phyloP scores from a whole-genome alignment of 2,329 filamentous ascomycete species.

The Sporothrix variecibatus region DNA sequence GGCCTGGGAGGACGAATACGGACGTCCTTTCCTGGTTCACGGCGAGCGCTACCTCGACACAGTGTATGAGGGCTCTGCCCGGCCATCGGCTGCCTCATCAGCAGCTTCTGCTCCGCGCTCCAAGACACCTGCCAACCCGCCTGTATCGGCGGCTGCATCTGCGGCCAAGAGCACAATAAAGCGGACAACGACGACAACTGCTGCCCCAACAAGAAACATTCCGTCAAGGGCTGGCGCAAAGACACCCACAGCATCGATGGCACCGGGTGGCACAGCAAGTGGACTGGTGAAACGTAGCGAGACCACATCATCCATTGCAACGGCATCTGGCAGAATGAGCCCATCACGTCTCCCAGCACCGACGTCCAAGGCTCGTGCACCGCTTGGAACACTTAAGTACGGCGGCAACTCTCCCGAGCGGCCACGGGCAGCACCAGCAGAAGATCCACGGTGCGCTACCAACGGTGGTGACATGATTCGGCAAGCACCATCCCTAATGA shows the following conservation, averaged over 20 bases:
- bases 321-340: conserved; percentile 47
- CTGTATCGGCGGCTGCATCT: conserved; percentile 41
- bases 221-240: conserved; percentile 50
- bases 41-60: conserved; percentile 88
- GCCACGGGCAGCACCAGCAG: conserved; percentile 47
- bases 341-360: conserved; percentile 65
- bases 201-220: conserved; percentile 27
- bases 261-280: conserved; percentile 37
- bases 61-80: conserved; percentile 59
- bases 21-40: conserved; percentile 87
- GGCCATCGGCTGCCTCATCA: conserved; percentile 11
- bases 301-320: conserved; percentile 33
- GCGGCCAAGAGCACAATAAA: conserved; percentile 23
- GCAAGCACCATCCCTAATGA: conserved; percentile 56
- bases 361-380: conserved; percentile 50
- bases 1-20: conserved; percentile 90
- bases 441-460: conserved; percentile 12
- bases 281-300: conserved; percentile 38
- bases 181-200: conserved; percentile 30
- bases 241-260: conserved; percentile 59
- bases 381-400: conserved; percentile 68
- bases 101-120: conserved; percentile 64
- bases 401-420: conserved; percentile 83
- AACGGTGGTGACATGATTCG: conserved; percentile 51
- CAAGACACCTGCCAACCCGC: conserved; percentile 69